These are phyloP conservation scores for Plasmodium malariae DNA, from an alignment of 169 alveolate species.

Conservation along the genomic window DNA sequence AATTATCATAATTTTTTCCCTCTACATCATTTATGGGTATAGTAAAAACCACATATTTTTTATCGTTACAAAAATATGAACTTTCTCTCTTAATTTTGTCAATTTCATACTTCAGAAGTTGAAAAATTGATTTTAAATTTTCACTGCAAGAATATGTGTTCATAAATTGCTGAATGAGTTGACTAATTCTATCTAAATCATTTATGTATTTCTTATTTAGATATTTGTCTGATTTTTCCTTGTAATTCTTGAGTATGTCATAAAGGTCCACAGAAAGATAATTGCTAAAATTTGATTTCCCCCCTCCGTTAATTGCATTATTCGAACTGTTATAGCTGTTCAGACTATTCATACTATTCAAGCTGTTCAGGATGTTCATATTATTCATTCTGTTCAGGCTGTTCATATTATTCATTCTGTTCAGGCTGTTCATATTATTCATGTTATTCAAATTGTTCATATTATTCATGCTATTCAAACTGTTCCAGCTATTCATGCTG, in stretches of 20 bases:
- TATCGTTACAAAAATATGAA: conserved; percentile 33
- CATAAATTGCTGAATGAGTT: conserved; percentile 20
- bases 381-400: not conserved
- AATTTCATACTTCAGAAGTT: conserved; percentile 49
- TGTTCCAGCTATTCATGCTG: no score
- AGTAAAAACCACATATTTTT: conserved; percentile 36
- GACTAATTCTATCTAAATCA: conserved; percentile 41
- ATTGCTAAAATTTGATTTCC: not conserved
- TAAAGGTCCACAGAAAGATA: not conserved
- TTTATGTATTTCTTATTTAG: conserved; percentile 32
- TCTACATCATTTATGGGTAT: conserved; percentile 15
- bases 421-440: not conserved
- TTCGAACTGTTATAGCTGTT: not conserved
- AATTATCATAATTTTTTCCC: not conserved
- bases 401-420: not conserved
- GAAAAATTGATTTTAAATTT: conserved; percentile 69
- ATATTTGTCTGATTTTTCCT: conserved; percentile 45
- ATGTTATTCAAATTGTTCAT: not conserved
- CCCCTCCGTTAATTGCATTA: not conserved
- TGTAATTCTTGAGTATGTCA: conserved; percentile 10
- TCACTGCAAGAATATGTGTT: conserved; percentile 40
- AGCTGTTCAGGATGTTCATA: not conserved
- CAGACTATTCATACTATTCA: not conserved
- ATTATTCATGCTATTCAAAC: no score
- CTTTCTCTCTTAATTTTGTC: conserved; percentile 48